These are phyloP conservation scores for Fallopia convolvulus DNA, from an alignment of 148 eudicot genomes.

Conservation along the genomic window DNA sequence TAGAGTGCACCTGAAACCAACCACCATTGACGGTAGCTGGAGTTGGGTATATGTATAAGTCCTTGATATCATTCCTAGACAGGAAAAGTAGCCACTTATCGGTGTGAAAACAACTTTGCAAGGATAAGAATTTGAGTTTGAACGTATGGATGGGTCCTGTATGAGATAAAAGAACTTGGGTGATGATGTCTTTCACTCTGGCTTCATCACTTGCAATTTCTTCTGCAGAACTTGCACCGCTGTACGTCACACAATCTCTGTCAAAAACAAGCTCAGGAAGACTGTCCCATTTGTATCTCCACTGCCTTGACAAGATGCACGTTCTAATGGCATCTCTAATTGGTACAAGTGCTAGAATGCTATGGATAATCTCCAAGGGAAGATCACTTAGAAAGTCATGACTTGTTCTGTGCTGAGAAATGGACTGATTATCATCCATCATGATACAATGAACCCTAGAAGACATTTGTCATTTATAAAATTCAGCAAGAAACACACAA, in stretches of 20 bases:
- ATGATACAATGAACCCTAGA: background rate
- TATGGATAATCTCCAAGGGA: conserved; percentile 33
- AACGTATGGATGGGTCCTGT: conserved; percentile 63
- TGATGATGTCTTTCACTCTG: conserved; percentile 26
- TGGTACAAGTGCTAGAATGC: conserved; percentile 38
- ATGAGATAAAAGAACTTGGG: conserved; percentile 27
- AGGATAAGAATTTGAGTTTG: conserved; percentile 29
- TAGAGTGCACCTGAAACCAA: background rate
- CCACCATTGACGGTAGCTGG: no score
- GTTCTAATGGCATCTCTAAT: conserved; percentile 52
- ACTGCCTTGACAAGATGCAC: conserved; percentile 41
- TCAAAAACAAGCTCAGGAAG: conserved; percentile 34
- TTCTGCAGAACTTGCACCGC: conserved; percentile 33
- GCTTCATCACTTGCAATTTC: conserved; percentile 15
- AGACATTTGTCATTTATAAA: background rate
- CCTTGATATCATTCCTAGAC: conserved; percentile 41
- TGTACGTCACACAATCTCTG: conserved; percentile 13
- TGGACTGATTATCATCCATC: conserved; percentile 22
- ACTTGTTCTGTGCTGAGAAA: background rate
- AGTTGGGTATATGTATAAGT: background rate
- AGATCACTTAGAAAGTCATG: conserved; percentile 31
- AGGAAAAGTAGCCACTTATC: conserved; percentile 72
- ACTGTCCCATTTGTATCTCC: conserved; percentile 55
- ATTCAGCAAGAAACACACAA: background rate
- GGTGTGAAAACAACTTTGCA: conserved; percentile 45